Conservation (phyloP, 495 filamentous ascomycete genomes). For the Parathielavia appendiculata region DNA sequence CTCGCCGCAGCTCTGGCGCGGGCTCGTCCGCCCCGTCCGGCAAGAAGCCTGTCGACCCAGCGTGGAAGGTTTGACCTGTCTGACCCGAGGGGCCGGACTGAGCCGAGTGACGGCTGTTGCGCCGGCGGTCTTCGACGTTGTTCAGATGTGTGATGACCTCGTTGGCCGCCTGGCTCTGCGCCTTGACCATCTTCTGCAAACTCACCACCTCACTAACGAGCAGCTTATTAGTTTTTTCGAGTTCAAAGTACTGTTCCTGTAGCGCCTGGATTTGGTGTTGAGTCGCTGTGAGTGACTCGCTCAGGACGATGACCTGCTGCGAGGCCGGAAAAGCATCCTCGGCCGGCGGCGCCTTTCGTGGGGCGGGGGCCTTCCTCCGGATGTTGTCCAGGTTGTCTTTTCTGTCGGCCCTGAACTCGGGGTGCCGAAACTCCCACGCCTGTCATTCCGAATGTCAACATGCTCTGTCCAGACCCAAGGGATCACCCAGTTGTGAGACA, state of each 20-base stretch:
- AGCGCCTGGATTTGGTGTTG: conserved; percentile 86
- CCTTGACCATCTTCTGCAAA: conserved; percentile 83
- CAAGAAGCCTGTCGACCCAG: conserved; percentile 30
- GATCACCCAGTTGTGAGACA: not conserved
- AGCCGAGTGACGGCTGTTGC: conserved; percentile 38
- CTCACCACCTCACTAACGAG: conserved; percentile 82
- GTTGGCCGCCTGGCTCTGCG: conserved; percentile 53
- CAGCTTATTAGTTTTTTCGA: conserved; percentile 78
- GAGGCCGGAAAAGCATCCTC: conserved; percentile 69
- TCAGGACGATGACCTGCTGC: conserved; percentile 86
- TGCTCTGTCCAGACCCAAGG: conserved; percentile 1
- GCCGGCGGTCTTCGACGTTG: conserved; percentile 42
- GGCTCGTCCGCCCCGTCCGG: conserved; percentile 57
- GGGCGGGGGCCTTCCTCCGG: conserved; percentile 87
- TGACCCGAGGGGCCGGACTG: conserved; percentile 39
- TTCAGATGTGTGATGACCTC: conserved; percentile 48
- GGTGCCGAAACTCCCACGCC: conserved; percentile 98
- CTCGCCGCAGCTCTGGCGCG: conserved; percentile 78
- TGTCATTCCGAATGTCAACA: conserved; percentile 35
- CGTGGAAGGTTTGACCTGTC: conserved; percentile 31
- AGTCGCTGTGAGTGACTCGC: conserved; percentile 81
- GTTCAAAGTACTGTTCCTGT: conserved; percentile 76
- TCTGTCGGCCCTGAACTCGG: conserved; percentile 91
- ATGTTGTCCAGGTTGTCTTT: conserved; percentile 98
- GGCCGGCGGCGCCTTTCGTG: conserved; percentile 62